phyloP scores from a whole-genome alignment of 177 flowering plant species.

The Vitis hybrid region DNA sequence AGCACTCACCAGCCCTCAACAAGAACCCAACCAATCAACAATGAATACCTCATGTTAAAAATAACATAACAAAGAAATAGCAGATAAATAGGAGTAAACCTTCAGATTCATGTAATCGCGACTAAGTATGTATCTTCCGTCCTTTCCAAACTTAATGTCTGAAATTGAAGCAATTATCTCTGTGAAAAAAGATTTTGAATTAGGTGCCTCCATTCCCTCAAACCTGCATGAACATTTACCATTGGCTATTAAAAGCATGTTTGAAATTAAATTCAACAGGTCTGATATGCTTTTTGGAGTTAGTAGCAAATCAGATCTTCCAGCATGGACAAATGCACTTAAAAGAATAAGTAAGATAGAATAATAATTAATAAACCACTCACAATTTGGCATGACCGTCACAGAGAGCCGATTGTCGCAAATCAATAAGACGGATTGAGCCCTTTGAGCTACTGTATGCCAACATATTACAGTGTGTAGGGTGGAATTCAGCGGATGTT shows the following conservation, averaged over 20 bases:
- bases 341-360: not conserved
- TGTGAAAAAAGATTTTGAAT: conserved; percentile 71
- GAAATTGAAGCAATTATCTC: conserved; percentile 80
- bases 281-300: no score
- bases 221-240: conserved; percentile 40
- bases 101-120: conserved; percentile 84
- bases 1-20: no score
- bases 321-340: no score
- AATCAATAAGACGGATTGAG: conserved; percentile 80
- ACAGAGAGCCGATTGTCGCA: conserved; percentile 82
- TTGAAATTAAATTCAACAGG: no score
- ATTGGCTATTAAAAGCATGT: not conserved
- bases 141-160: conserved; percentile 68
- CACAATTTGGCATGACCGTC: conserved; percentile 78
- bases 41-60: no score
- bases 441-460: conserved; percentile 91
- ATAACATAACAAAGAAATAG: not conserved
- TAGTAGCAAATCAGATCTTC: no score
- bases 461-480: conserved; percentile 68
- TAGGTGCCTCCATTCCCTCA: conserved; percentile 71
- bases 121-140: conserved; percentile 71
- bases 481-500: conserved; percentile 86
- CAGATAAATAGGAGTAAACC: conserved; percentile 27
- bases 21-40: no score
- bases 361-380: conserved; percentile 23